Percentiles rank a stretch among this genome's conserved stretches.
phyloP scores from a whole-genome alignment of 441 rosid species.

The Melastoma candidum region DNA sequence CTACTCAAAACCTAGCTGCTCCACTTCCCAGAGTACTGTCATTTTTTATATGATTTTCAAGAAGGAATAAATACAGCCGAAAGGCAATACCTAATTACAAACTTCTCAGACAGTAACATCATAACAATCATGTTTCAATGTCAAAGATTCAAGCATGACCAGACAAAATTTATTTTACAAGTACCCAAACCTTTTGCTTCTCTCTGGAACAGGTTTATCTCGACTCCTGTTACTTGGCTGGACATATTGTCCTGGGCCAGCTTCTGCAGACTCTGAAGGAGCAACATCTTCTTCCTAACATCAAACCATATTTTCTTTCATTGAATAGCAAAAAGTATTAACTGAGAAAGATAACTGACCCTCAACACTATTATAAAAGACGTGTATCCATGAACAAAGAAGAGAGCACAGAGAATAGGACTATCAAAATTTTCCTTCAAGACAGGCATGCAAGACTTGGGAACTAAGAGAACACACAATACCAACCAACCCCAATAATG shows the following conservation, averaged over 20 bases:
- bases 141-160: too few species aligned
- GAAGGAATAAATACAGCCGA: too few species aligned
- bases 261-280: conserved; percentile 29
- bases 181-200: conserved; percentile 41
- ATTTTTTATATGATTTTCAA: too few species aligned
- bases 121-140: too few species aligned
- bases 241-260: conserved; percentile 31
- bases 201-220: conserved; percentile 24
- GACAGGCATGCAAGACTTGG: not conserved
- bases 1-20: too few species aligned
- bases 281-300: conserved; percentile 54
- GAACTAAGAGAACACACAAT: not conserved
- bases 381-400: not conserved
- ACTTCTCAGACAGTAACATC: too few species aligned
- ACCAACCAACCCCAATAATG: not conserved
- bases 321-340: too few species aligned
- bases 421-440: not conserved
- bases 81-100: too few species aligned
- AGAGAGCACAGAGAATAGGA: conserved; percentile 1
- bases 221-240: conserved; percentile 34
- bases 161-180: conserved; percentile 13
- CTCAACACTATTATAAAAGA: too few species aligned
- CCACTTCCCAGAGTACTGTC: too few species aligned
- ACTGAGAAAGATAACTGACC: conserved; percentile 5
- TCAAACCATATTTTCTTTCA: conserved; percentile 12